Evolutionary conservation across 148 eudicot genomes (phyloP), one percentile per base, ranked within the genome.

Genomic region (Vaccinium macrocarpon): DNA sequence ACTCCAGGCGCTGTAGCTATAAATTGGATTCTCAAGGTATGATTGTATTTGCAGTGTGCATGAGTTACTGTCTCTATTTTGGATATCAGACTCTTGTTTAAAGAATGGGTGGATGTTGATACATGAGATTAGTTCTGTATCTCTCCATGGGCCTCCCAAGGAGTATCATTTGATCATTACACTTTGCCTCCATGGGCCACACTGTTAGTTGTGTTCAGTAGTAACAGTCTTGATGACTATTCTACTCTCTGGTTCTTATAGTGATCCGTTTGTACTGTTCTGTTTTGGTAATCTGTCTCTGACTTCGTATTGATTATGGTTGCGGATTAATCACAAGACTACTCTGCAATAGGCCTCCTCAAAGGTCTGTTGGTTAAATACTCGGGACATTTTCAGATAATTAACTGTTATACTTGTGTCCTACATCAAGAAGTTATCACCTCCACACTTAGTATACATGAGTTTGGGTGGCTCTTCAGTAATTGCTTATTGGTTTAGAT

Each of bases 1-100:
- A 84, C 93, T 55, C 92, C 94, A 74, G 94, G 99, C 55, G 99
- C 99, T 80, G 99, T 97, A 38, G 99, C 99, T 55, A 94, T 95
- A 71, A 97, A 95, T 80, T 97, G 99, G 99, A 95, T 97, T 87
- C 94, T 97, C 77, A 97, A 97, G 99, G 99, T 97, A 92, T 23
- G 49, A 3, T 81, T 62, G 23, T 49, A 19, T 14, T 25, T 38
- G 52, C 68, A 9, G 19, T 0, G 14, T 23, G 14, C 16, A 32
- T 82, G 77, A 82, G 48, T 50, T 70, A 29, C 64, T 35, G 12
- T 50, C 23, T 42, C 68, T 35, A 25, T 35, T 81, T 57, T 81
- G 42, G 76, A 49, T 79, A 14, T 14, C 72, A 19, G 50, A 59
- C 13, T 38, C 16, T 15, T 42, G 19, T 80, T n/a, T 32, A 35